Percentiles rank a stretch among this genome's conserved stretches.
phyloP scores from a whole-genome alignment of 148 eudicot species.

The Nyssa sinensis region DNA sequence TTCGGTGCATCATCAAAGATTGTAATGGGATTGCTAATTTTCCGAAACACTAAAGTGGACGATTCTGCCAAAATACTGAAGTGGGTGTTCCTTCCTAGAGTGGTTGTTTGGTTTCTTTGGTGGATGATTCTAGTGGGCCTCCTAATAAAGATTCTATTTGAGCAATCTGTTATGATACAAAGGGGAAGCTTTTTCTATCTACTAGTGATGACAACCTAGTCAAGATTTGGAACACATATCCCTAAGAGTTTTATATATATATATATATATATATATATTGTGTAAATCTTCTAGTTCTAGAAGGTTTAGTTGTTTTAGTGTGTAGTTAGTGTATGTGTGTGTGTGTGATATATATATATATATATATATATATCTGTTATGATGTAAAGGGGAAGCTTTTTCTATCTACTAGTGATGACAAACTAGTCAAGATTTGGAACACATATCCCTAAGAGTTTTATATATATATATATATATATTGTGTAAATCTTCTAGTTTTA shows the following conservation, averaged over 20 bases:
- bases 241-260: too few relatives aligned
- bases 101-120: conserved; percentile 44
- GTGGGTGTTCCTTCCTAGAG: conserved; percentile 46
- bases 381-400: conserved; percentile 69
- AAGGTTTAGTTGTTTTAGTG: neutral
- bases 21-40: too few relatives aligned
- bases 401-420: conserved; percentile 90
- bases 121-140: conserved; percentile 44
- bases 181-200: conserved; percentile 72
- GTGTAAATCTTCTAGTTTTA: conserved; percentile 49
- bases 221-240: conserved; percentile 71
- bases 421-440: conserved; percentile 80
- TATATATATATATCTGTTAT: too few relatives aligned
- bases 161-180: conserved; percentile 63
- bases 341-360: too few relatives aligned
- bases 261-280: conserved; percentile 58
- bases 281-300: conserved; percentile 46
- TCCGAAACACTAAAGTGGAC: too few relatives aligned
- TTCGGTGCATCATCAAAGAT: too few relatives aligned
- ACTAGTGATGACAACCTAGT: conserved; percentile 93
- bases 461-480: conserved; percentile 51
- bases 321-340: neutral
- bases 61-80: too few relatives aligned
- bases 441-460: conserved; percentile 64
- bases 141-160: conserved; percentile 82